A percentile compares a stretch with the other conserved stretches of the same genome.
Evolutionary conservation across 1,284 basidiomycete genomes (phyloP).

Genomic region (Ceratobasidium sp.): DNA sequence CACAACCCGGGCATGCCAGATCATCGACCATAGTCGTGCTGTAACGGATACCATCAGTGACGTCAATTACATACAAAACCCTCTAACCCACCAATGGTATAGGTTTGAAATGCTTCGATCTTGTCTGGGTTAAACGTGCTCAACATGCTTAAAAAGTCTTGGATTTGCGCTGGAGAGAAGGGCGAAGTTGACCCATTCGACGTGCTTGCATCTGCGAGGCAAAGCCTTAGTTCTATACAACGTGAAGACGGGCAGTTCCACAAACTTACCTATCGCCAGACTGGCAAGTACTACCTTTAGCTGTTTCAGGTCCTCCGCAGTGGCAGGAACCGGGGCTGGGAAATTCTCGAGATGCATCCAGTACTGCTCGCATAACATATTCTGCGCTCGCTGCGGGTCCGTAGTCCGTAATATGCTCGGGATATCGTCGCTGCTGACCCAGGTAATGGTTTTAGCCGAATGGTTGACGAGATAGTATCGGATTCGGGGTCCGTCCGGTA

Average conservation of each 20-base stretch:
- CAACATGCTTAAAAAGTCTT: neutral
- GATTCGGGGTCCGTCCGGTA: neutral
- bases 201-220: neutral
- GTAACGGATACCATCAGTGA: neutral
- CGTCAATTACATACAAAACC: no score
- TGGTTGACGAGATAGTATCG: conserved; percentile 11
- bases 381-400: neutral
- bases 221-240: neutral
- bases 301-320: neutral
- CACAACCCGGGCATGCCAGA: conserved; percentile 27
- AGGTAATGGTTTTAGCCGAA: neutral
- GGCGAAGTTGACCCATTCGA: conserved; percentile 20
- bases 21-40: conserved; percentile 35
- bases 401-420: neutral
- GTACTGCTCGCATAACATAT: conserved; percentile 1
- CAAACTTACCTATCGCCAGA: conserved; percentile 21
- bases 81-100: neutral
- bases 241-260: neutral
- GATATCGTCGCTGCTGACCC: neutral
- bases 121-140: conserved; percentile 2
- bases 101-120: neutral
- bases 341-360: conserved; percentile 17
- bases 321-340: neutral
- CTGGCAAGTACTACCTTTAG: neutral
- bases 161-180: conserved; percentile 2